These are phyloP conservation scores for Gigaspora rosea DNA, from an alignment of 192 early-diverging fungal genomes.

Conservation along the genomic window DNA sequence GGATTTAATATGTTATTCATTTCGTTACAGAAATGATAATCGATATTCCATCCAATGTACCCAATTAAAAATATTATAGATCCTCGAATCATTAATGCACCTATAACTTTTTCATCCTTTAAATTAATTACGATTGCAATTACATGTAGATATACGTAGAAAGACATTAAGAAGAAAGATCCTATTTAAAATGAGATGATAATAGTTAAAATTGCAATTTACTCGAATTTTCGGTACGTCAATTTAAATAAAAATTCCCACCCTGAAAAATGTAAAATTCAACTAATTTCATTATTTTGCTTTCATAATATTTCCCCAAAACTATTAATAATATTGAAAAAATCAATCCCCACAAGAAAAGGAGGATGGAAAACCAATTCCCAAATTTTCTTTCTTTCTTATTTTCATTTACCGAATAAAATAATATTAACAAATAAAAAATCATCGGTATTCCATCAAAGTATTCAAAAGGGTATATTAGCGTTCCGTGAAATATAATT, in stretches of 20 bases:
- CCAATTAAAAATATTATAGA: conserved; percentile 19
- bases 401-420: conserved; percentile 40
- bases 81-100: neutral
- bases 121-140: conserved; percentile 15
- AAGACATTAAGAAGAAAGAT: neutral
- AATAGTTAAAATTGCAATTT: too few species aligned
- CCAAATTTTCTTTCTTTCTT: conserved; percentile 37
- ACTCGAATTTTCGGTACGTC: too few species aligned
- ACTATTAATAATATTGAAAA: conserved; percentile 37
- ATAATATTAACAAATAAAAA: conserved; percentile 35
- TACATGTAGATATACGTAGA: conserved; percentile 9
- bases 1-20: neutral
- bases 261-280: conserved; percentile 17
- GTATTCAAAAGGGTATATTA: conserved; percentile 39
- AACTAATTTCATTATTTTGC: conserved; percentile 1
- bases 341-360: too few species aligned
- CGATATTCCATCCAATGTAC: conserved; percentile 5
- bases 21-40: conserved; percentile 8
- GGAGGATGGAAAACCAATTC: conserved; percentile 38
- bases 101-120: conserved; percentile 2
- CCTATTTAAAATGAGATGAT: too few species aligned
- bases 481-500: conserved; percentile 39
- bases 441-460: conserved; percentile 45
- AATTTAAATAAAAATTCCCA: neutral
- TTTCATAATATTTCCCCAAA: conserved; percentile 27